Conservation (phyloP, 2,329 filamentous ascomycete species). For the Orbilia quercus region DNA sequence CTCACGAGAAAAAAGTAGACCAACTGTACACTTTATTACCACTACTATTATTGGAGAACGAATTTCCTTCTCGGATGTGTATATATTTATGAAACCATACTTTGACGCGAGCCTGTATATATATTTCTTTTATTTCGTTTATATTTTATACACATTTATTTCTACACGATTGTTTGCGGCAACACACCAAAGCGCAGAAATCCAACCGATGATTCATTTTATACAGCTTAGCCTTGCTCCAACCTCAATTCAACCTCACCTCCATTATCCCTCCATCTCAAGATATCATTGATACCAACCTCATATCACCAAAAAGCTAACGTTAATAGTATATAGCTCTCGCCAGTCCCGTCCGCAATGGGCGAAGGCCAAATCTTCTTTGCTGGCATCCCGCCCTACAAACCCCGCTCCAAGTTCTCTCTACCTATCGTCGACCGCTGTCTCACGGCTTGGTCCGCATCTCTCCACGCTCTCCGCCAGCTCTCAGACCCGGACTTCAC, state of each 20-base stretch:
- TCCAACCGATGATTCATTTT: conserved; percentile 27
- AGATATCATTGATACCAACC: neutral
- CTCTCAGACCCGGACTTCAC: conserved; percentile 20
- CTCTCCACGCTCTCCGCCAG: conserved; percentile 25
- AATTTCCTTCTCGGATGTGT: conserved; percentile 6
- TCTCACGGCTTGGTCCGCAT: conserved; percentile 29
- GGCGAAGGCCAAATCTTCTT: conserved; percentile 30
- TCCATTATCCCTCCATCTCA: neutral
- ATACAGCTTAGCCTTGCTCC: neutral
- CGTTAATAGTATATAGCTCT: conserved; percentile 11
- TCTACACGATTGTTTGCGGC: neutral
- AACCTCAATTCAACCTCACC: neutral
- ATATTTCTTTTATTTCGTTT: neutral
- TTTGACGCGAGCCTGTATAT: conserved; percentile 15
- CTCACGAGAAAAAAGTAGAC: conserved; percentile 60
- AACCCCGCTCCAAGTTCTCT: conserved; percentile 35
- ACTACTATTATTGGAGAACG: conserved; percentile 5
- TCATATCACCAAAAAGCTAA: neutral
- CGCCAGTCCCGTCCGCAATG: conserved; percentile 26
- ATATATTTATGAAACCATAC: conserved; percentile 12
- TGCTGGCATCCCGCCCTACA: conserved; percentile 37
- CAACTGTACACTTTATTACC: conserved; percentile 4
- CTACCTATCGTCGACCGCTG: conserved; percentile 25
- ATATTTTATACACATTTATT: too few relatives aligned
- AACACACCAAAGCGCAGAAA: conserved; percentile 17